Conservation (phyloP, 495 filamentous ascomycete genomes). For the Lentithecium fluviatile region DNA sequence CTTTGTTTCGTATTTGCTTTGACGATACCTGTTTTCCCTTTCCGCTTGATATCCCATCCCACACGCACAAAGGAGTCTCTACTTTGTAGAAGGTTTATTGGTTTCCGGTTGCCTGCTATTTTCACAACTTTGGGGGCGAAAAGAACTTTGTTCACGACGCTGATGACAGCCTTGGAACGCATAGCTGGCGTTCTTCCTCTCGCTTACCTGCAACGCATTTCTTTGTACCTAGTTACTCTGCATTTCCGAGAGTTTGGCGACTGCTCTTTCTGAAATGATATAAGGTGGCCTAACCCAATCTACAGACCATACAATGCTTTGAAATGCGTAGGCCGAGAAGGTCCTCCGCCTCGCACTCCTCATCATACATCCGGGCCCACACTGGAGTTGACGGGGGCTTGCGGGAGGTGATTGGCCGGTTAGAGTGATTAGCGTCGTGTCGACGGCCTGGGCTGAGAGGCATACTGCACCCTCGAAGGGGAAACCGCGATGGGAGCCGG, state of each 20-base stretch:
- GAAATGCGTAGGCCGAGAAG: too few relatives aligned
- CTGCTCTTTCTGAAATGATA: neutral
- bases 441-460: too few relatives aligned
- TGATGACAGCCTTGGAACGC: slow-evolving; percentile 9
- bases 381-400: too few relatives aligned
- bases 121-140: neutral
- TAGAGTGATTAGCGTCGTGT: too few relatives aligned
- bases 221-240: neutral
- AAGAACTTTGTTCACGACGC: neutral
- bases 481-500: neutral
- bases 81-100: neutral
- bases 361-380: too few relatives aligned
- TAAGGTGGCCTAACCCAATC: too few relatives aligned
- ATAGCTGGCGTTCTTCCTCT: slow-evolving; percentile 3
- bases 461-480: neutral
- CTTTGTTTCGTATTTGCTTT: slow-evolving; percentile 1
- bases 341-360: too few relatives aligned
- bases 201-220: neutral
- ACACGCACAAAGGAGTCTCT: neutral
- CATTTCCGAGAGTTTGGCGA: slow-evolving; percentile 12
- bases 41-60: too few relatives aligned
- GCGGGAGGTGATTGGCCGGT: too few relatives aligned
- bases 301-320: too few relatives aligned
- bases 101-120: neutral
- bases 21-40: too few relatives aligned